Base-by-base conservation (phyloP, 352 stramenopile genomes). In the Pelagophyceae sp. region DNA sequence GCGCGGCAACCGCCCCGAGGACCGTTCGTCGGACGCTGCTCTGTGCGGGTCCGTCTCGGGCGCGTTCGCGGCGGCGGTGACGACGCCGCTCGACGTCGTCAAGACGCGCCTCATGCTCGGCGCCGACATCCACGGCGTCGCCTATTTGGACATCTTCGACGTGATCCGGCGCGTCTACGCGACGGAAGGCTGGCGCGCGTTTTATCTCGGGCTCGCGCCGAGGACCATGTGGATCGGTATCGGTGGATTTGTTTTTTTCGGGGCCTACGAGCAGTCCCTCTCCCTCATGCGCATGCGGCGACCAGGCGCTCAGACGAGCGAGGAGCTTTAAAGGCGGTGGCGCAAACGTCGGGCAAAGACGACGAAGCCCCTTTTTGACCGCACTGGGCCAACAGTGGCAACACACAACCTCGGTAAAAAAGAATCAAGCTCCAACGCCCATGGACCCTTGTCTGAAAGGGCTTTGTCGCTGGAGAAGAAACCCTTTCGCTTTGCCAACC, bases 191-290 rank as follows among this genome's bases (percentile, higher is more conserved):
- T 76, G 85, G 37, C 87, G 84, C 76, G 90, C 93, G 37, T 85
- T 99, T 31, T 96, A 98, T 74, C 93, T 89, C 35, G 96, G 96
- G 25, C 88, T 98, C 27, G 91, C 95, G 64, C 95, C 96, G 1
- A 89, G 96, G 76, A 96, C 97, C 0, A 96, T 98, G 87, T 99
- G 96, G 96, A 99, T 99, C 84, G 95, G 91, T 31, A 97, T 99
- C 80, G 96, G 96, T 58, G 96, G 96, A 54, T 98, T 99, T 84
- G 93, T 99, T n/a, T 99, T 98, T 85, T 99, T 99, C 79, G 96
- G 96, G 72, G 95, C 96, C 76, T 99, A 99, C 85, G 95, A 99
- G 45, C 45, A 54, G 45, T 54, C 45, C 45, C 45, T 54, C 45
- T 11, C 45, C 11, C 11, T 54, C 45, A 11, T 54, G 11, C 45